A percentile compares a stretch with the other conserved stretches of the same genome.
These are phyloP conservation scores for Misopates orontium DNA, from an alignment of 257 asterid species.

Conservation along the genomic window DNA sequence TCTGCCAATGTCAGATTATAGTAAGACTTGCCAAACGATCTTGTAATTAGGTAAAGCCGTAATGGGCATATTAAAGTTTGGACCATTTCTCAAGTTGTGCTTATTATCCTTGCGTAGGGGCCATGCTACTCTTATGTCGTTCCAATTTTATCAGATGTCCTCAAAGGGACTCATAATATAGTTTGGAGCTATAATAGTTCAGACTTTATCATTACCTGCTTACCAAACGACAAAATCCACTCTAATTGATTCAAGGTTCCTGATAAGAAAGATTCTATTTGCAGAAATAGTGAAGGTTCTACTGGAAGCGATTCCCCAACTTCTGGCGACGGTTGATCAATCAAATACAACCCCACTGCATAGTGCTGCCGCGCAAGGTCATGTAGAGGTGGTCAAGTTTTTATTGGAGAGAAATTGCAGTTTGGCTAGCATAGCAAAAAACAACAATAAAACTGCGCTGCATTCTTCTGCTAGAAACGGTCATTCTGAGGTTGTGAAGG, in stretches of 20 bases:
- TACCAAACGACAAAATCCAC: no score
- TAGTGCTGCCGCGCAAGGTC: slow-evolving; percentile 78
- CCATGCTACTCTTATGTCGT: no score
- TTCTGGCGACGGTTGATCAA: slow-evolving; percentile 65
- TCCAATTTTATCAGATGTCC: no score
- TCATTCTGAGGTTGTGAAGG: slow-evolving; percentile 59
- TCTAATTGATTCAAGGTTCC: background rate
- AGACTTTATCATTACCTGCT: no score
- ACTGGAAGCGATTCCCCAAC: slow-evolving; percentile 63
- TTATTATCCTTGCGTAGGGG: no score
- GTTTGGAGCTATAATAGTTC: background rate
- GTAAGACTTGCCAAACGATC: background rate
- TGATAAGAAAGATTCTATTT: background rate
- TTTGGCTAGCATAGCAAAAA: slow-evolving; percentile 66
- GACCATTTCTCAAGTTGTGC: no score
- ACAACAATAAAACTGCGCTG: slow-evolving; percentile 69
- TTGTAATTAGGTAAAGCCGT: background rate
- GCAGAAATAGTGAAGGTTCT: slow-evolving; percentile 64
- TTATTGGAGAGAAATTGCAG: slow-evolving; percentile 61
- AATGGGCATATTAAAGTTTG: no score
- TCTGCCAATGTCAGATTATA: no score
- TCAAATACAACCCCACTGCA: slow-evolving; percentile 70
- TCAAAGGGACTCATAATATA: no score
- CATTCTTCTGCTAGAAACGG: slow-evolving; percentile 80
- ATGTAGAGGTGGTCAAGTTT: slow-evolving; percentile 53